Evolutionary conservation across 2,329 filamentous ascomycete species (phyloP).

Genomic region (Fusarium equiseti): DNA sequence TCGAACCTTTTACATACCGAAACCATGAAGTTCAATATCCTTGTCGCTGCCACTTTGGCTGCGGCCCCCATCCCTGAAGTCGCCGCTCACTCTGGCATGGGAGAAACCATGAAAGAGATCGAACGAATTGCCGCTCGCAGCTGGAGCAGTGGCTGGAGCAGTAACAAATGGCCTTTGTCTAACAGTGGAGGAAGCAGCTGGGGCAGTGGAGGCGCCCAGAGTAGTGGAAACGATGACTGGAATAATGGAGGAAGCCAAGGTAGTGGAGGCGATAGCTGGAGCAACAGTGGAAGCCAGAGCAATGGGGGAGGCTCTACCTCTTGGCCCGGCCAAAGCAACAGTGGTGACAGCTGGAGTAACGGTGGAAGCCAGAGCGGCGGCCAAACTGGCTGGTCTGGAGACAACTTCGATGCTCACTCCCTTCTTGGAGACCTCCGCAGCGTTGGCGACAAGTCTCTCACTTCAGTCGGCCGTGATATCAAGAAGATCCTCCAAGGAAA

Average conservation of each 20-base stretch:
- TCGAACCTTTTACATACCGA: not conserved
- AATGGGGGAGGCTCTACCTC: not conserved
- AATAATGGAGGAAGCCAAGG: not conserved
- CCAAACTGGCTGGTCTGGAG: slow-evolving; percentile 22
- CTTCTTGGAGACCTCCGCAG: slow-evolving; percentile 57
- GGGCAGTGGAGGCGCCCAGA: not conserved
- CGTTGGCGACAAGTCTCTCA: slow-evolving; percentile 49
- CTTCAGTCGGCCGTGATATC: slow-evolving; percentile 53
- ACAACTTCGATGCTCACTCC: slow-evolving; percentile 39
- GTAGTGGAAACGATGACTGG: not conserved
- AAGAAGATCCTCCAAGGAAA: slow-evolving; percentile 53
- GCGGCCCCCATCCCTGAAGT: slow-evolving; percentile 34
- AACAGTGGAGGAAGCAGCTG: not conserved
- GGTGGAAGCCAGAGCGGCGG: not conserved
- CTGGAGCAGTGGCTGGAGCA: slow-evolving; percentile 27
- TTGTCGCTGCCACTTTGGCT: slow-evolving; percentile 40
- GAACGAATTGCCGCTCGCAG: slow-evolving; percentile 35
- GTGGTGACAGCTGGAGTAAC: not conserved
- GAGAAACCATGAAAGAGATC: slow-evolving; percentile 40
- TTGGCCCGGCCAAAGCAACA: slow-evolving; percentile 1
- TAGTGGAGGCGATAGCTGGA: not conserved
- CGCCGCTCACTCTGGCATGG: slow-evolving; percentile 42
- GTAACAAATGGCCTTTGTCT: slow-evolving; percentile 8
- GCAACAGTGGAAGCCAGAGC: not conserved
- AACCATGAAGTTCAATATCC: slow-evolving; percentile 47